Evolutionary conservation across 192 early-diverging fungal species (phyloP), one percentile per base, ranked within the genome.

Genomic region (Backusella tuberculispora): DNA sequence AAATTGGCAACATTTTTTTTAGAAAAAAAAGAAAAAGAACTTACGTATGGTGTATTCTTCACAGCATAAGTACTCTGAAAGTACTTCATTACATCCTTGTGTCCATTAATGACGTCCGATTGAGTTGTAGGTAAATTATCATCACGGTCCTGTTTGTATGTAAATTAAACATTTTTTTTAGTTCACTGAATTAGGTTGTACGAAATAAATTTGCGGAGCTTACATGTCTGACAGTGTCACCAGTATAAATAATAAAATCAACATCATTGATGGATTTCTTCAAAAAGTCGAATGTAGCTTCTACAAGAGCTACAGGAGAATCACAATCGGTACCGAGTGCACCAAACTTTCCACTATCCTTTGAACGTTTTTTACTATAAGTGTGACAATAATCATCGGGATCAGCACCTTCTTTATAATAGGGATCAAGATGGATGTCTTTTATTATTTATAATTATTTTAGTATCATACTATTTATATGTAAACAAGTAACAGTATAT

Each of bases 211-310:
- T 60, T 60, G 26, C 26, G 14, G 71, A 75, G 40, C 64, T 72
- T 78, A 78, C 80, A 69, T 84, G 83, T n/a, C 80, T 72, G 3
- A 74, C 71, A 3, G 77, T 74, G 47, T 84, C 83, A 45, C 79
- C 79, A 43, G 83, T 84, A 69, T 84, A 84, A 24, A 84, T 47
- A 40, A 84, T 68, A 66, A 84, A 84, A 65, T 84, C 80, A 37
- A 81, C 64, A 53, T 79, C 72, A 8, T 63, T 42, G 14, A 82
- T 56, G 3, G 68, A 44, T 10, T 69, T 71, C 17, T 77, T 76
- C 46, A 84, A 44, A 41, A 79, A 82, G 7, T 44, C 48, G 47
- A 84, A 82, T 9, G 80, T 65, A 1, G 80, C 74, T 29, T 84
- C 47, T 1, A 69, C 41, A 63, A 72, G 66, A 21, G 29, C 26